Evolutionary conservation across 1,284 basidiomycete species (phyloP), one percentile per base, ranked within the genome.

Genomic region (Fistulina hepatica): DNA sequence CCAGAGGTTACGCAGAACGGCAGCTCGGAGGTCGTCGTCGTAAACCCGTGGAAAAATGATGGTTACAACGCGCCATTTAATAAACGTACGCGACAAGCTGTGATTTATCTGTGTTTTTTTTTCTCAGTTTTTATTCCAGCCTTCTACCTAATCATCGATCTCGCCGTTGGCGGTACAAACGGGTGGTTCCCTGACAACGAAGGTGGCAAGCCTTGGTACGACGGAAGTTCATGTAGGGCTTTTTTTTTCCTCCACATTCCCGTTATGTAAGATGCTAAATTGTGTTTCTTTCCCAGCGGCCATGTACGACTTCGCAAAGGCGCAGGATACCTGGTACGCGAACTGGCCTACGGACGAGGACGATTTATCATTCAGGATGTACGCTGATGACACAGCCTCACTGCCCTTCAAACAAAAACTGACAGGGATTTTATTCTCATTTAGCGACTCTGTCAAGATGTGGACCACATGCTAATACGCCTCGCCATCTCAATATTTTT

Each of bases 141-240:
- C 3, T 91, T 90, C 58, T 88, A 84, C 59, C 56, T 91, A 22
- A 72, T 82, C 44, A 63, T 90, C 44, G 67, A 82, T 54, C 62
- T 90, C 17, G 82, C 81, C 0, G 83, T 69, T 2, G 88, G 88
- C 1, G 81, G 83, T 2, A 86, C 80, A 34, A 78, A 73, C 45
- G 86, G 85, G 15, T 89, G 79, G 78, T 90, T 90, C 70, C 79
- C 78, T 1, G 81, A 85, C 47, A 59, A 63, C 16, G 58, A 73
- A 11, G 82, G 81, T 24, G 65, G 62, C 21, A 91, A 90, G 58
- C 76, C 80, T 28, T 91, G 86, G 86, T 69, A 71, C 43, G 82
- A 86, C 53, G 66, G 65, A 13, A 75, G 71, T 17, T 47, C 45
- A 28, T 69, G 68, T 71, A 48, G 34, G 67, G 61, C 3, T 36